These are phyloP conservation scores for Eucalyptus curtisii DNA, from an alignment of 345 rosid species.

Conservation along the genomic window DNA sequence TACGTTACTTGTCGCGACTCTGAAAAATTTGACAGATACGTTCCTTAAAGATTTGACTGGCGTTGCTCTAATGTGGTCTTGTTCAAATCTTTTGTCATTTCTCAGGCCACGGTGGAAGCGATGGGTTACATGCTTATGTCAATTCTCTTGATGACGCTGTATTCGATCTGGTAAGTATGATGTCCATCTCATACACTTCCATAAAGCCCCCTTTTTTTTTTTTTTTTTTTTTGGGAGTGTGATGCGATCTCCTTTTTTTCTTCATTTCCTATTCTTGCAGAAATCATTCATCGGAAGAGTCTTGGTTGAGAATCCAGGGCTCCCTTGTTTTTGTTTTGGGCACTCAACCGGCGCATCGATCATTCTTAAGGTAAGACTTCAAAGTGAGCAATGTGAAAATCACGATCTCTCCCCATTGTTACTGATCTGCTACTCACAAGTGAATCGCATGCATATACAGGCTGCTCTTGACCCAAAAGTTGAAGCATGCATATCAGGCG, in stretches of 20 bases:
- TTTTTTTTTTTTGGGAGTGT: too few relatives aligned
- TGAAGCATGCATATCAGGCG: conserved; percentile 46
- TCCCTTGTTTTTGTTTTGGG: conserved; percentile 87
- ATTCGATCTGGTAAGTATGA: conserved; percentile 45
- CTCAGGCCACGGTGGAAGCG: conserved; percentile 94
- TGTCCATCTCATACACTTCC: not conserved
- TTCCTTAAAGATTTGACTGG: not conserved
- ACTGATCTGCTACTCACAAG: not conserved
- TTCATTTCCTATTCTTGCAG: conserved; percentile 18
- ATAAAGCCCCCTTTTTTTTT: not conserved
- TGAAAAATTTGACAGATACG: not conserved
- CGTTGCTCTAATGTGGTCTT: not conserved
- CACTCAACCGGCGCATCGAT: conserved; percentile 97
- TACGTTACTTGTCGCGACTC: not conserved
- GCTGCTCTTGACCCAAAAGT: conserved; percentile 58
- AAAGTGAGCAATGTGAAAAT: not conserved
- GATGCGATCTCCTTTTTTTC: not conserved
- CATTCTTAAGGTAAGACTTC: conserved; percentile 50
- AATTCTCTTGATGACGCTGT: conserved; percentile 81
- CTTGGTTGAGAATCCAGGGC: conserved; percentile 46
- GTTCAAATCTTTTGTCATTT: not conserved
- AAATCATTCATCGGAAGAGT: conserved; percentile 58
- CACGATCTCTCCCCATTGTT: not conserved
- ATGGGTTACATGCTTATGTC: conserved; percentile 82
- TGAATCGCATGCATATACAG: conserved; percentile 8